Conservation (phyloP, 768 basidiomycete species). For the Tylopilus rubrobrunneus region DNA sequence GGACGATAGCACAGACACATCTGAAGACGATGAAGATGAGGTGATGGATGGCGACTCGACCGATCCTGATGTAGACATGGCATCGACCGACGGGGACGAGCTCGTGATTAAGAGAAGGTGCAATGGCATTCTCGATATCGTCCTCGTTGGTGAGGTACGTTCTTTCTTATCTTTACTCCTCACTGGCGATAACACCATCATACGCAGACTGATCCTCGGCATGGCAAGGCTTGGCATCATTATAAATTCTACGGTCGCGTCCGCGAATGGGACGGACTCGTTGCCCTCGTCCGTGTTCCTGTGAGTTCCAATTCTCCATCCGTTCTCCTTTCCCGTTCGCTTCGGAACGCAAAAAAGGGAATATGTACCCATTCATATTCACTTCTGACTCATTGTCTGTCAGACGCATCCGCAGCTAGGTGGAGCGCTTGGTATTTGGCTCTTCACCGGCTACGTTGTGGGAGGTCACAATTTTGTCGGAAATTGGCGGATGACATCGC, state of each 20-base stretch:
- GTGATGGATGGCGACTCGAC: conserved; percentile 26
- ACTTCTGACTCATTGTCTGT: conserved; percentile 6
- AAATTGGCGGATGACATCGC: conserved; percentile 52
- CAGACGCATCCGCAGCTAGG: conserved; percentile 4
- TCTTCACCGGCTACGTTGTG: conserved; percentile 71
- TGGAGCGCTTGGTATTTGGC: conserved; percentile 25
- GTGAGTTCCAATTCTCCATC: conserved; percentile 14
- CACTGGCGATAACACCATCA: not conserved
- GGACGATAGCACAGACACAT: conserved; percentile 16
- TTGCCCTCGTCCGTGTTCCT: conserved; percentile 47
- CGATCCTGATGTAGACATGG: conserved; percentile 26
- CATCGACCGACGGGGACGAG: conserved; percentile 17
- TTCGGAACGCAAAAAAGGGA: not conserved
- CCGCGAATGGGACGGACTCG: conserved; percentile 55
- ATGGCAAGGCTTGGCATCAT: conserved; percentile 46
- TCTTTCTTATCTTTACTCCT: not conserved
- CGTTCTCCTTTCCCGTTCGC: not conserved
- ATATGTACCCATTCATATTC: not conserved
- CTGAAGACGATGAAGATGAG: conserved; percentile 29
- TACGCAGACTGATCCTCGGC: conserved; percentile 44
- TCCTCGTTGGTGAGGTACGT: conserved; percentile 57
- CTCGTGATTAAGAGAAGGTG: conserved; percentile 36
- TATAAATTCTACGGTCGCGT: conserved; percentile 52
- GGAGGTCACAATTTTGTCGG: conserved; percentile 66
- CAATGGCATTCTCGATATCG: conserved; percentile 54